Evolutionary conservation across 495 filamentous ascomycete genomes (phyloP).

Genomic region (Aspergillus kassunensis): DNA sequence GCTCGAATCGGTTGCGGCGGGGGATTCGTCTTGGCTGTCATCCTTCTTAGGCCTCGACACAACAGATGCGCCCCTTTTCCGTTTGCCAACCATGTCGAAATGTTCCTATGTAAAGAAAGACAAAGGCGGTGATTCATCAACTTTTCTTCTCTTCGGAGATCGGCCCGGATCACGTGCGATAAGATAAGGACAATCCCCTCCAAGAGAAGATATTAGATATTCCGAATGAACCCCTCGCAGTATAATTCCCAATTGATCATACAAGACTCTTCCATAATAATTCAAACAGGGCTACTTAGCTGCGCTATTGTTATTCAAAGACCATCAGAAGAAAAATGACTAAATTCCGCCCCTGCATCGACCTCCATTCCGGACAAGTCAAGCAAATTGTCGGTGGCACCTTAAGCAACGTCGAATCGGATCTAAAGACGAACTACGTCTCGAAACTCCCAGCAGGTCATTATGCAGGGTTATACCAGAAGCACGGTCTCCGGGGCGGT

Average conservation of each 20-base stretch:
- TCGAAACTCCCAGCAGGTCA: constrained; percentile 75
- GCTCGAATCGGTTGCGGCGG: constrained; percentile 20
- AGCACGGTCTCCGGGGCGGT: constrained; percentile 67
- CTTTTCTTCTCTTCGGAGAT: background rate
- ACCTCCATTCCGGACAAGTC: constrained; percentile 90
- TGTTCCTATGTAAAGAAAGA: background rate
- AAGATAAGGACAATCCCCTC: constrained; percentile 31
- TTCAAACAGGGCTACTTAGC: too few relatives aligned
- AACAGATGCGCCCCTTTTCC: constrained; percentile 36
- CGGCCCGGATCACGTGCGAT: constrained; percentile 38
- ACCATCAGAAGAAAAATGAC: constrained; percentile 72
- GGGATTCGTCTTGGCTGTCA: constrained; percentile 11
- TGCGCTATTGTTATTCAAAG: too few relatives aligned
- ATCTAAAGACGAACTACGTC: constrained; percentile 85
- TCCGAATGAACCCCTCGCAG: constrained; percentile 24
- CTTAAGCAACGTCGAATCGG: constrained; percentile 58
- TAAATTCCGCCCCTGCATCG: constrained; percentile 91
- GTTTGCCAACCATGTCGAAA: constrained; percentile 31
- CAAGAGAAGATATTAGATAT: background rate
- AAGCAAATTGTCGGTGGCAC: constrained; percentile 99
- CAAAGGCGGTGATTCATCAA: constrained; percentile 2
- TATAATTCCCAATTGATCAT: constrained; percentile 15
- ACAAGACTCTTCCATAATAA: too few relatives aligned
- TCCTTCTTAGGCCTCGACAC: constrained; percentile 26
- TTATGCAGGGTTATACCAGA: constrained; percentile 74